Percentiles rank a stretch among this genome's conserved stretches.
Evolutionary conservation across 768 basidiomycete species (phyloP).

Genomic region (Kwoniella bestiolae): DNA sequence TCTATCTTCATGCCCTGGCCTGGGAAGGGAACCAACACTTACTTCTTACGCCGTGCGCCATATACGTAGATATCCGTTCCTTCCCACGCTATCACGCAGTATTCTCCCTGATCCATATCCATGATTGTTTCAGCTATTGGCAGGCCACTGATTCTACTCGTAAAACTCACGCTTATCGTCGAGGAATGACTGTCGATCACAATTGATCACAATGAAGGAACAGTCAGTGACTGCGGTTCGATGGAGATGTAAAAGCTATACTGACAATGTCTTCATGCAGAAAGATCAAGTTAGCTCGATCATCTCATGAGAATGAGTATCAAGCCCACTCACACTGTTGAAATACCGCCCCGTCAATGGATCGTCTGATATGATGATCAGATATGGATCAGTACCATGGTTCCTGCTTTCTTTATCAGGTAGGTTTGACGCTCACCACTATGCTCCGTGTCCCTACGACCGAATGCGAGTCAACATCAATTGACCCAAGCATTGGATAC

Average conservation of each 20-base stretch:
- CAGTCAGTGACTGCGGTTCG: too few species aligned
- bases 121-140: too few species aligned
- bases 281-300: background rate
- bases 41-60: slow-evolving; percentile 44
- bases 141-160: too few species aligned
- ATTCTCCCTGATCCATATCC: slow-evolving; percentile 40
- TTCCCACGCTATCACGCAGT: slow-evolving; percentile 37
- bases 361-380: too few species aligned
- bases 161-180: slow-evolving; percentile 28
- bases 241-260: background rate
- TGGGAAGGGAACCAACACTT: slow-evolving; percentile 18
- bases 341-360: slow-evolving; percentile 14
- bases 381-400: background rate
- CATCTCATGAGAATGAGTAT: background rate
- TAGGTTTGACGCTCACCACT: slow-evolving; percentile 13
- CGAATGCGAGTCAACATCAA: too few species aligned
- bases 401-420: background rate
- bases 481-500: too few species aligned
- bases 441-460: slow-evolving; percentile 23
- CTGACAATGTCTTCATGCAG: slow-evolving; percentile 23
- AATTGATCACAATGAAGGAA: background rate
- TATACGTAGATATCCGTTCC: slow-evolving; percentile 46
- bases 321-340: slow-evolving; percentile 25
- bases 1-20: too few species aligned
- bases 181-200: slow-evolving; percentile 29